Conservation (phyloP, 2,329 filamentous ascomycete species). For the Leptographium flavum region DNA sequence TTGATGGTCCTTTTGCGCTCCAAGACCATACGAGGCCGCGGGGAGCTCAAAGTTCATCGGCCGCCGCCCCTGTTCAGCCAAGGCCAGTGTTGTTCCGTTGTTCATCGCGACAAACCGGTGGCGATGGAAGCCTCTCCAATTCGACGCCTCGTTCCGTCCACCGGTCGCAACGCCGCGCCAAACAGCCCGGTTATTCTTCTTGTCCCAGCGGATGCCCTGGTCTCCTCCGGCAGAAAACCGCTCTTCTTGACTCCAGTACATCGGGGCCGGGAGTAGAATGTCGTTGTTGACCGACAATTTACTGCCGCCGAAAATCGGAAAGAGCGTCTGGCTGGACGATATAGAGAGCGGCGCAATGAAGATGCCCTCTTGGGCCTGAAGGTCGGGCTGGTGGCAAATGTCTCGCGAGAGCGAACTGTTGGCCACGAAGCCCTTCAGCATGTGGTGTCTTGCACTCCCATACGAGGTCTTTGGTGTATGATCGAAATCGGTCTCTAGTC, state of each 20-base stretch:
- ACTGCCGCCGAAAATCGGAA: slow-evolving; percentile 55
- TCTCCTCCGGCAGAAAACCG: slow-evolving; percentile 44
- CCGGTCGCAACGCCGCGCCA: slow-evolving; percentile 58
- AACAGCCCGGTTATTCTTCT: slow-evolving; percentile 40
- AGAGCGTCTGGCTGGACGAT: slow-evolving; percentile 39
- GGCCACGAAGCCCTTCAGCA: slow-evolving; percentile 41
- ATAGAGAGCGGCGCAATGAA: slow-evolving; percentile 46
- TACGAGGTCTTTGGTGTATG: slow-evolving; percentile 30
- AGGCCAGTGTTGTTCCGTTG: slow-evolving; percentile 44
- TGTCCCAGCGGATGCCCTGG: slow-evolving; percentile 38
- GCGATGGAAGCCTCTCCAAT: slow-evolving; percentile 60
- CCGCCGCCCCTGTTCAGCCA: slow-evolving; percentile 30
- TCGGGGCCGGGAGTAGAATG: slow-evolving; percentile 53
- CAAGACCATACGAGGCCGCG: slow-evolving; percentile 28
- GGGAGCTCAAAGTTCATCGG: slow-evolving; percentile 42
- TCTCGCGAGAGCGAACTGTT: slow-evolving; percentile 48
- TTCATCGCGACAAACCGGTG: slow-evolving; percentile 64
- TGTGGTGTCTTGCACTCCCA: slow-evolving; percentile 31
- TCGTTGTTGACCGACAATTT: slow-evolving; percentile 57
- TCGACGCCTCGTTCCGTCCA: slow-evolving; percentile 41
- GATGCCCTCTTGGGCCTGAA: slow-evolving; percentile 49
- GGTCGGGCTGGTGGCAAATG: slow-evolving; percentile 50
- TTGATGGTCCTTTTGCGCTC: slow-evolving; percentile 27
- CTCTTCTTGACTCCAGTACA: slow-evolving; percentile 52
- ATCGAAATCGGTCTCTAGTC: slow-evolving; percentile 28